These are phyloP conservation scores for Rhodomyrtus tomentosa DNA, from an alignment of 345 rosid genomes.

Conservation along the genomic window DNA sequence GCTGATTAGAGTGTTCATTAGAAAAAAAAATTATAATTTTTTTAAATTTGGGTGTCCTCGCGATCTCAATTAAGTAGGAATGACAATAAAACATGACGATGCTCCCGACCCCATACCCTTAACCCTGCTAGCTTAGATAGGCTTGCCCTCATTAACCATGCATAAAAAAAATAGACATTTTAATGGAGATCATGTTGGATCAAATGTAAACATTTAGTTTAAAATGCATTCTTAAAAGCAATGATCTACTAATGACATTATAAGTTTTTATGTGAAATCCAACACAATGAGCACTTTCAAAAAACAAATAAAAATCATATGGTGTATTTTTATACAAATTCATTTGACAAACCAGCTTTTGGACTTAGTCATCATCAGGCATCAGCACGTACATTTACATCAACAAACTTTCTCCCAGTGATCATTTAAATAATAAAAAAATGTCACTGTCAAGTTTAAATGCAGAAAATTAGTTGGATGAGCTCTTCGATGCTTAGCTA, in stretches of 20 bases:
- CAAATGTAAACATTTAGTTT: background rate
- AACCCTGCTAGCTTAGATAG: background rate
- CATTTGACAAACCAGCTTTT: background rate
- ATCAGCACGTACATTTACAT: background rate
- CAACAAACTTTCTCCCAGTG: background rate
- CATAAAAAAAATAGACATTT: background rate
- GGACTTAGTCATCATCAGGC: background rate
- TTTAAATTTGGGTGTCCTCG: background rate
- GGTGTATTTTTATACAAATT: background rate
- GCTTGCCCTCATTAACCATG: background rate
- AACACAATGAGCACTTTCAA: background rate
- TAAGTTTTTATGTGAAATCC: background rate
- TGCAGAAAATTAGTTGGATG: background rate
- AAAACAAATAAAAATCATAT: background rate
- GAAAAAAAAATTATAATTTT: background rate
- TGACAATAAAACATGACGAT: background rate
- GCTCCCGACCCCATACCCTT: background rate
- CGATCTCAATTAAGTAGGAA: background rate
- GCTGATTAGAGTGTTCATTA: fast-evolving
- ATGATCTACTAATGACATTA: background rate
- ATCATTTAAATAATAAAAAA: background rate
- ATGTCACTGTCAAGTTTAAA: background rate
- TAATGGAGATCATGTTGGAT: background rate
- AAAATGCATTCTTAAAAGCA: background rate
- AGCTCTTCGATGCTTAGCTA: background rate